A percentile compares a stretch with the other conserved stretches of the same genome.
Evolutionary conservation across 345 rosid species (phyloP).

Genomic region (Salix viminalis): DNA sequence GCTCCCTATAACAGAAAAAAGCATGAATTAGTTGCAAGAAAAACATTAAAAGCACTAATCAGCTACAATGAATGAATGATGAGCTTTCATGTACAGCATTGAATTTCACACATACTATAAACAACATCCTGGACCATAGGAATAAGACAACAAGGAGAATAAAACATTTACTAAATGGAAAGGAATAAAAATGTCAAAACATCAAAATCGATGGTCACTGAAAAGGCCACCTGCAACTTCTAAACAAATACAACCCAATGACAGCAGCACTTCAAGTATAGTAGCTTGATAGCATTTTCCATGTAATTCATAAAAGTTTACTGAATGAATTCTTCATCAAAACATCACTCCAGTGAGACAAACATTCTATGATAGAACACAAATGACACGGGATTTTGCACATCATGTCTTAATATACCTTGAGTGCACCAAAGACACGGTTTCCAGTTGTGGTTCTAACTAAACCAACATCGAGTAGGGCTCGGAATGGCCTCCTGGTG

Average conservation of each 20-base stretch:
- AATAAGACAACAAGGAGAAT: background rate
- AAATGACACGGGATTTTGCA: background rate
- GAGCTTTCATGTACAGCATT: background rate
- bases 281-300: background rate
- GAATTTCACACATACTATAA: background rate
- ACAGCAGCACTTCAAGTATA: background rate
- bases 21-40: background rate
- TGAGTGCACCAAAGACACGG: conserved; percentile 75
- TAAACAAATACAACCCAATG: background rate
- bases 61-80: background rate
- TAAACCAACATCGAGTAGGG: conserved; percentile 77
- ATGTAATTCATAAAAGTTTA: background rate
- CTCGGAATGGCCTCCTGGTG: conserved; percentile 73
- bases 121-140: background rate
- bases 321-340: background rate
- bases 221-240: background rate
- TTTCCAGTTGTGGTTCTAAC: conserved; percentile 70
- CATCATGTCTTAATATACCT: conserved; percentile 35
- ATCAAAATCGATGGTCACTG: background rate
- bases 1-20: conserved; percentile 53
- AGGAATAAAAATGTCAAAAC: background rate
- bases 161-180: background rate
- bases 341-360: background rate
- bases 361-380: background rate
- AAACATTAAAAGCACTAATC: background rate